Percentiles rank a stretch among this genome's conserved stretches.
These are phyloP conservation scores for Fusarium sp. DNA, from an alignment of 2,329 filamentous ascomycete species.

Conservation along the genomic window DNA sequence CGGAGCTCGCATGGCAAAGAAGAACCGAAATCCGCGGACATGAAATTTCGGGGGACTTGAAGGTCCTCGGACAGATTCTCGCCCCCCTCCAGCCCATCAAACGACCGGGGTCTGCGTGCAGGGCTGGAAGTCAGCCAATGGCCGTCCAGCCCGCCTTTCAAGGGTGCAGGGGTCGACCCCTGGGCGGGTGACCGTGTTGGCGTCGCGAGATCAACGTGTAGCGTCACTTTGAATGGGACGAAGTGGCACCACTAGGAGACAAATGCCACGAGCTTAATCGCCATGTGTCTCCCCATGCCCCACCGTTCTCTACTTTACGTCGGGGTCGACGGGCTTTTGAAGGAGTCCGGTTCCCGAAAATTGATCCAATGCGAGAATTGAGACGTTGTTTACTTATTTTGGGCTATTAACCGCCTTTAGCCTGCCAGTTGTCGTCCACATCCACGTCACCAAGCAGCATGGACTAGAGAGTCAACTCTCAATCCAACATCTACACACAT, in stretches of 20 bases:
- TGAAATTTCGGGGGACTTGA: slow-evolving; percentile 37
- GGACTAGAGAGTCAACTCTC: not conserved
- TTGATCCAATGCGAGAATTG: not conserved
- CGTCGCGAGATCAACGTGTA: slow-evolving; percentile 18
- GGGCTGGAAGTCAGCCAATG: slow-evolving; percentile 14
- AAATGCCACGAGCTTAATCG: slow-evolving; percentile 16
- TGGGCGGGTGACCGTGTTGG: slow-evolving; percentile 18
- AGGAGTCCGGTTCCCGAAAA: slow-evolving; percentile 12
- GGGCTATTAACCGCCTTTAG: slow-evolving; percentile 5
- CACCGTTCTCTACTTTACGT: slow-evolving; percentile 10
- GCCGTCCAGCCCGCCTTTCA: slow-evolving; percentile 15
- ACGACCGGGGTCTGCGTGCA: not conserved
- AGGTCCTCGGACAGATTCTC: slow-evolving; percentile 39
- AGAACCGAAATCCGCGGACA: slow-evolving; percentile 33
- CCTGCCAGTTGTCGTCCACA: not conserved
- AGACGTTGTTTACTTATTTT: not conserved
- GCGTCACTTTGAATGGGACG: not conserved
- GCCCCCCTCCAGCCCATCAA: slow-evolving; percentile 19
- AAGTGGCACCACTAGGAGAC: slow-evolving; percentile 16
- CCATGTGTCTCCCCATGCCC: slow-evolving; percentile 6
- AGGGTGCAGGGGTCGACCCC: not conserved
- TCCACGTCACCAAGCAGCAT: not conserved
- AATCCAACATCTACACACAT: not conserved
- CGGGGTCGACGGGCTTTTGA: not conserved
- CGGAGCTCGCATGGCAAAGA: slow-evolving; percentile 27